Percentiles rank a stretch among this genome's conserved stretches.
Evolutionary conservation across 2,329 filamentous ascomycete genomes (phyloP).

Genomic region (Colletotrichum acutatum): DNA sequence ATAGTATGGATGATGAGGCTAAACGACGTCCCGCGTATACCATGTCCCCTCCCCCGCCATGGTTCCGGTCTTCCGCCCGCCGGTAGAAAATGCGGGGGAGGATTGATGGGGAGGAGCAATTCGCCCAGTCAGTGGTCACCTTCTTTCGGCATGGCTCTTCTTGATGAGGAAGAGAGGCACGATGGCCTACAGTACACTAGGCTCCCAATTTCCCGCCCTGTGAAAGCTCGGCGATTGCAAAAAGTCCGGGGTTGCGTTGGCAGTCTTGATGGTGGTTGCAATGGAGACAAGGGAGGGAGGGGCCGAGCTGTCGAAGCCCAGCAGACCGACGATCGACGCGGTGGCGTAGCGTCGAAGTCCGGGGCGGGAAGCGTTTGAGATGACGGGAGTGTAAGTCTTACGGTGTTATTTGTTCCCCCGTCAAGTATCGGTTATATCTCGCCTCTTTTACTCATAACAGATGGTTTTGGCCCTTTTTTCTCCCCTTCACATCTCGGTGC

Average conservation of each 20-base stretch:
- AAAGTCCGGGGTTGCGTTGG: background rate
- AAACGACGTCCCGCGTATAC: too few species aligned
- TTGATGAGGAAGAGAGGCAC: too few species aligned
- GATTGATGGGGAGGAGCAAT: too few species aligned
- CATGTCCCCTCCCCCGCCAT: too few species aligned
- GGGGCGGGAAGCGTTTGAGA: conserved; percentile 24
- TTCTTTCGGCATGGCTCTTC: too few species aligned
- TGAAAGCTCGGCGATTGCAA: background rate
- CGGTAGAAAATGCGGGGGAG: conserved; percentile 21
- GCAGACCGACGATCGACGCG: conserved; percentile 5
- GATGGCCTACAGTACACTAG: too few species aligned
- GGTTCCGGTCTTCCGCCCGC: conserved; percentile 13
- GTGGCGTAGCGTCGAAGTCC: conserved; percentile 2
- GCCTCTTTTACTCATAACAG: too few species aligned
- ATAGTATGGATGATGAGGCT: too few species aligned
- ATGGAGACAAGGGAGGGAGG: conserved; percentile 18
- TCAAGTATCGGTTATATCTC: background rate
- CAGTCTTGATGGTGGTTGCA: background rate
- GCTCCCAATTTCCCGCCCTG: background rate
- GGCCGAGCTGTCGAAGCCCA: conserved; percentile 5
- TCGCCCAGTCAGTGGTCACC: too few species aligned
- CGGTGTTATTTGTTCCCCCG: background rate
- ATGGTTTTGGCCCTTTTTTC: background rate
- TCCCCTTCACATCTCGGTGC: background rate
- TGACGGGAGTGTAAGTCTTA: conserved; percentile 1